Base-by-base conservation (phyloP, 139 green algal genomes). In the Tetradesmus lagerheimii region DNA sequence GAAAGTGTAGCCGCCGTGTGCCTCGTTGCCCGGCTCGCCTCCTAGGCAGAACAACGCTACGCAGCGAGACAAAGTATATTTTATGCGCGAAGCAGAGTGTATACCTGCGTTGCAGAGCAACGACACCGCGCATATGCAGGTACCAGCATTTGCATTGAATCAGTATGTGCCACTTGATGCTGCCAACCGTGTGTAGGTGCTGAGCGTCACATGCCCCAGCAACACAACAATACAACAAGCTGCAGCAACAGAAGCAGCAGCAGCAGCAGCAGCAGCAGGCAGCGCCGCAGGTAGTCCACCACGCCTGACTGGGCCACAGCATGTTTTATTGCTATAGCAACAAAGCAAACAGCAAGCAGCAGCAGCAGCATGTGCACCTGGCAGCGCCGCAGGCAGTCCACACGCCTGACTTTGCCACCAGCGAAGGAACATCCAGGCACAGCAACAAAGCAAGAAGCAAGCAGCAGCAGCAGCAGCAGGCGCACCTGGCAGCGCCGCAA, bases 1-100 rank as follows among this genome's bases (percentile, higher is more conserved):
- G 91, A 96, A 99, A 20, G 97, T 98, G 96, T 99, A 99, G 38
- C 98, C 98, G 23, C 98, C 98, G 91, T 99, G 98, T 2, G 98
- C 98, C 91, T 99, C 98, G 91, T 97, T 98, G 84, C 96, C 95
- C 11, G 98, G 98, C 93, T 99, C 98, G 1, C 98, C 98, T 6
- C 96, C 98, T 11, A 99, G 87, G 23, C 98, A n/a, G n/a, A n/a
- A n/a, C n/a, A n/a, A n/a, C n/a, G n/a, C n/a, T n/a, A n/a, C n/a
- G n/a, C n/a, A n/a, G n/a, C n/a, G n/a, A n/a, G n/a, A n/a, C n/a
- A n/a, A n/a, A n/a, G n/a, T n/a, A n/a, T n/a, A n/a, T n/a, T n/a
- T n/a, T n/a, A n/a, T n/a, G n/a, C n/a, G n/a, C n/a, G n/a, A n/a
- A n/a, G n/a, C n/a, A n/a, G n/a, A n/a, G n/a, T n/a, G n/a, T n/a